Base-by-base conservation (phyloP, 495 filamentous ascomycete species). In the Durotheca rogersii region DNA sequence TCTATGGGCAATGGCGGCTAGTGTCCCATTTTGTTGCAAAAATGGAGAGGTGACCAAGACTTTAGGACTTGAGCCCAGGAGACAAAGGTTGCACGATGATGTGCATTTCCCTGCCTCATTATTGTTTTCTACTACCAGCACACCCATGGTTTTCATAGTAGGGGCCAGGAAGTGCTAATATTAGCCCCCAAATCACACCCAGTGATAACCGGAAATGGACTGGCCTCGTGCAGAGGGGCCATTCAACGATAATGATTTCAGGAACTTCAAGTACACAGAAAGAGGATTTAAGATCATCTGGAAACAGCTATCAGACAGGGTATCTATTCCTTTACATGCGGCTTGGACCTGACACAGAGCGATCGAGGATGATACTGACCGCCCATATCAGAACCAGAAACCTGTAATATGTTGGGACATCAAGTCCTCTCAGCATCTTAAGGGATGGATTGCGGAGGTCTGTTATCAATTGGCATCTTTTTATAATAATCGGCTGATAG, bases 211-310 rank as follows among this genome's bases (percentile, higher is more conserved):
- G n/a, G 7, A 25, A 9, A 56, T 56, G 52, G 46, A 50, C 20
- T 56, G 45, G 40, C 34, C 29, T 9, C 21, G 34, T 35, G 20
- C 21, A 1, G 45, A 50, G 4, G 11, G 14, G 7, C 30, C 11
- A 5, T 56, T 56, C 14, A 10, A 34, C n/a, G 40, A 45, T 11
- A 43, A 40, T 5, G 39, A 49, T 15, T 56, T 50, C 7, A 9
- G 16, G 0, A 34, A 39, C 1, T 56, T 56, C 20, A 45, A 31
- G 11, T 56, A 50, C 10, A 16, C 20, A 0, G 1, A 6, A 1
- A 29, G 52, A 10, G 11, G 15, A 14, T 50, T 56, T 17, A 45
- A 56, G 16, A 50, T 56, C 2, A 15, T 50, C 6, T 40, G 19
- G 30, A 56, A 45, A 9, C 34, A 49, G 1, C 6, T 6, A 4